A percentile compares a stretch with the other conserved stretches of the same genome.
phyloP scores from a whole-genome alignment of 495 filamentous ascomycete species.

The Elaphomyces granulatus region DNA sequence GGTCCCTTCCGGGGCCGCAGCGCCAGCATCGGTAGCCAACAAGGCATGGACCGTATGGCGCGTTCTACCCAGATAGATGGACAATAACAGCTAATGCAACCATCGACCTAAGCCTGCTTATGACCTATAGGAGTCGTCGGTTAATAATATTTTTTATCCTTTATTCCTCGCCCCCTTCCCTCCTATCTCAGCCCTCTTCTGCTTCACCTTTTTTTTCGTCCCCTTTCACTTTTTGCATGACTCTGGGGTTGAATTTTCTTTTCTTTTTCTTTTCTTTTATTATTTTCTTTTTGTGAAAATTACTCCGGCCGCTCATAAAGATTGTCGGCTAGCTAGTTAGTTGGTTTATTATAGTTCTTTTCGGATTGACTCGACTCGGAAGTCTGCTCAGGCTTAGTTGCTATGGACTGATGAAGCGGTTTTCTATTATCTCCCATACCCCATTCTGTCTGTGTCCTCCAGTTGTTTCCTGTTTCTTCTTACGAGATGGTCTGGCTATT shows the following conservation, averaged over 20 bases:
- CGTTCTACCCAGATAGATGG: conserved; percentile 11
- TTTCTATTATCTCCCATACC: conserved; percentile 3
- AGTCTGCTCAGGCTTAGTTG: conserved; percentile 8
- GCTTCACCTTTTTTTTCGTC: too few relatives aligned
- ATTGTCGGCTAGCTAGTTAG: too few relatives aligned
- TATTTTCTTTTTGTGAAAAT: conserved; percentile 11
- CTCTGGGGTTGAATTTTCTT: too few relatives aligned
- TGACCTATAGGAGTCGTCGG: conserved; percentile 35
- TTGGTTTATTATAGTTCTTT: too few relatives aligned
- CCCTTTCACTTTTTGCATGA: too few relatives aligned
- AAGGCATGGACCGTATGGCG: conserved; percentile 5
- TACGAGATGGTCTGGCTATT: too few relatives aligned
- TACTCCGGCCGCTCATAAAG: too few relatives aligned
- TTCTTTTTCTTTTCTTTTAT: conserved; percentile 8
- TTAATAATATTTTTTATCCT: conserved; percentile 15
- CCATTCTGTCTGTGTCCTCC: conserved; percentile 5
- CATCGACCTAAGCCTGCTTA: conserved; percentile 29
- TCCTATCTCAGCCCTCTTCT: too few relatives aligned
- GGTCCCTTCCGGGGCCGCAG: conserved; percentile 27
- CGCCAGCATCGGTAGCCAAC: conserved; percentile 29
- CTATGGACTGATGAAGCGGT: conserved; percentile 6
- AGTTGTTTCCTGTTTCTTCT: too few relatives aligned
- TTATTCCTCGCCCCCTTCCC: too few relatives aligned
- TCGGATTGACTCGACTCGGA: conserved; percentile 1
- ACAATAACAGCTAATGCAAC: conserved; percentile 23